Evolutionary conservation across 2,329 filamentous ascomycete species (phyloP).

Genomic region (Triangularia verruculosa): DNA sequence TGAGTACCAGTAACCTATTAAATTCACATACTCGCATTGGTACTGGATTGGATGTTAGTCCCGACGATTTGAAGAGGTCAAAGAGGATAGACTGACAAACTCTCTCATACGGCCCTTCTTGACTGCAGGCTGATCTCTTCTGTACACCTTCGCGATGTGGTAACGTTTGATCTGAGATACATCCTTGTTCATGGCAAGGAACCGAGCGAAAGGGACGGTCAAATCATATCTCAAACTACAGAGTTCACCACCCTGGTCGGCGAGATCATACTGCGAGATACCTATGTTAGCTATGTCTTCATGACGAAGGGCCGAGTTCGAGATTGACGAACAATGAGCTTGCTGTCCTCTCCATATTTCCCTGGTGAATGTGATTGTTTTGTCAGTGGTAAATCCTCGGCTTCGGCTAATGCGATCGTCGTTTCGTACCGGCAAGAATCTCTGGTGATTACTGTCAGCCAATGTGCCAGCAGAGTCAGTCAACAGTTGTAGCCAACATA

Average conservation of each 20-base stretch:
- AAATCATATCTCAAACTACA: constrained; percentile 79
- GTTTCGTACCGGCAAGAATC: constrained; percentile 23
- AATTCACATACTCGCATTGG: constrained; percentile 68
- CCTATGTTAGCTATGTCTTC: not conserved
- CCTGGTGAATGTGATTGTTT: constrained; percentile 43
- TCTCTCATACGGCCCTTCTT: constrained; percentile 91
- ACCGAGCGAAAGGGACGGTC: constrained; percentile 54
- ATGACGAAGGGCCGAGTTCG: not conserved
- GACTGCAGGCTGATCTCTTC: constrained; percentile 78
- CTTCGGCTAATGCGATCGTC: not conserved
- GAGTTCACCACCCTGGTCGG: constrained; percentile 79
- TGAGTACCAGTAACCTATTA: not conserved
- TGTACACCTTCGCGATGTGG: constrained; percentile 91
- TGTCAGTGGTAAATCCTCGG: constrained; percentile 9
- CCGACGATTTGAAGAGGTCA: not conserved
- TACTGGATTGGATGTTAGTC: constrained; percentile 45
- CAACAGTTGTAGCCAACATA: constrained; percentile 5
- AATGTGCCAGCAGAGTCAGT: constrained; percentile 32
- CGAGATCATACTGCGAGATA: constrained; percentile 63
- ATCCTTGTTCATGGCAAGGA: constrained; percentile 84
- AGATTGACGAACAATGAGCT: constrained; percentile 36
- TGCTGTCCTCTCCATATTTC: constrained; percentile 79
- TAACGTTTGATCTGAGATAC: constrained; percentile 87
- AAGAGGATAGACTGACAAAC: constrained; percentile 25
- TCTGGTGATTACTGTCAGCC: constrained; percentile 25